A percentile compares a stretch with the other conserved stretches of the same genome.
Conservation (phyloP, 768 basidiomycete genomes). For the Paxillus ammoniavirescens region DNA sequence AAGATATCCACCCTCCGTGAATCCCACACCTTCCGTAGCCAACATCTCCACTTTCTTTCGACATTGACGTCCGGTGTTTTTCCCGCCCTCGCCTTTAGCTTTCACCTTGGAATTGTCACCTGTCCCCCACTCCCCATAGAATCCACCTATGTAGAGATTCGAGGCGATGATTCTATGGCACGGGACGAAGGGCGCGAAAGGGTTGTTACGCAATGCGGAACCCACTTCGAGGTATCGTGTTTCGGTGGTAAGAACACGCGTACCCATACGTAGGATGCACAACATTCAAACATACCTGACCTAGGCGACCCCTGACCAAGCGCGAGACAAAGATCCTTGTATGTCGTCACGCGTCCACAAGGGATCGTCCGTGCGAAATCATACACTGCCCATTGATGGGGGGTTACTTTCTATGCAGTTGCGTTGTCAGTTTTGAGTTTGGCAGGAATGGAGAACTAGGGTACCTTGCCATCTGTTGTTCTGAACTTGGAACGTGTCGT, state of each 20-base stretch:
- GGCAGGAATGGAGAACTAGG: not conserved
- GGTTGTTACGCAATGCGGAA: constrained; percentile 58
- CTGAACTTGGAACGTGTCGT: constrained; percentile 20
- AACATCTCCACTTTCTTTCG: constrained; percentile 50
- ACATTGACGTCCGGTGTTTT: constrained; percentile 37
- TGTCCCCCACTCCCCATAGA: constrained; percentile 58
- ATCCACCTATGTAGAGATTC: constrained; percentile 60
- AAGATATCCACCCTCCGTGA: constrained; percentile 46
- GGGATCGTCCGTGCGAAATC: constrained; percentile 52
- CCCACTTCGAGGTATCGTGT: constrained; percentile 45
- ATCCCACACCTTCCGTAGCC: constrained; percentile 50
- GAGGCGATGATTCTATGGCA: constrained; percentile 72
- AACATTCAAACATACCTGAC: constrained; percentile 44
- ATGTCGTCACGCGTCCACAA: constrained; percentile 51
- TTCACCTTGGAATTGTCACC: constrained; percentile 25
- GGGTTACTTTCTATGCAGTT: constrained; percentile 43
- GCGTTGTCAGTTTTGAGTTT: not conserved
- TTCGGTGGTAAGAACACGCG: not conserved
- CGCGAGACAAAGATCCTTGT: constrained; percentile 49
- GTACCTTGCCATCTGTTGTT: constrained; percentile 30
- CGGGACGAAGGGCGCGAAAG: constrained; percentile 65
- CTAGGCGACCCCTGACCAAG: constrained; percentile 59
- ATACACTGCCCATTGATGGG: constrained; percentile 61
- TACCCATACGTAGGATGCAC: too few relatives aligned
- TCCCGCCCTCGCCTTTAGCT: not conserved